Percentiles rank a stretch among this genome's conserved stretches.
Evolutionary conservation across 768 basidiomycete genomes (phyloP).

Genomic region (Psilocybe subaeruginosa): DNA sequence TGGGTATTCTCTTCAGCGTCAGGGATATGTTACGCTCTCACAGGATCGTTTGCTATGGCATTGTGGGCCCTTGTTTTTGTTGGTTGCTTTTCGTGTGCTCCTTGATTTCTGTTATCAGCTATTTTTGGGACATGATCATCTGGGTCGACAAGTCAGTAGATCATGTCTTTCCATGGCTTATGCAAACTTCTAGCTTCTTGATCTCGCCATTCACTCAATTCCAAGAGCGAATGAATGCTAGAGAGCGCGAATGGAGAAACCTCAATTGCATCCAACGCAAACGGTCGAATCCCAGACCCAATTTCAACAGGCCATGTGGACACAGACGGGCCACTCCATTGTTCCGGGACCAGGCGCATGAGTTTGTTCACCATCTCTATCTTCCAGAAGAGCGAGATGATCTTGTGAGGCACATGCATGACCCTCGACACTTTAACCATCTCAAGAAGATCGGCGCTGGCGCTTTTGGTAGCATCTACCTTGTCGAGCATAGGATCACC

Average conservation of each 20-base stretch:
- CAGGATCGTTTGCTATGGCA: background rate
- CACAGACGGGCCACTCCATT: constrained; percentile 3
- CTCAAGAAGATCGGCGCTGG: constrained; percentile 18
- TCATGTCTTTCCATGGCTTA: background rate
- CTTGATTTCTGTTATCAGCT: background rate
- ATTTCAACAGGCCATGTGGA: background rate
- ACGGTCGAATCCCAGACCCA: background rate
- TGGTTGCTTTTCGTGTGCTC: background rate
- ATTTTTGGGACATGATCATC: background rate
- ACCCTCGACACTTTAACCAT: constrained; percentile 14
- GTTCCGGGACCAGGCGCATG: background rate
- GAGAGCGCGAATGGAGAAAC: background rate
- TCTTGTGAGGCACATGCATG: constrained; percentile 14
- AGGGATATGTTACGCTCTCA: background rate
- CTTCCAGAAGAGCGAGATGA: constrained; percentile 17
- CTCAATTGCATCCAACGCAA: background rate
- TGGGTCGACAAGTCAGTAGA: background rate
- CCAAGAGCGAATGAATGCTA: background rate
- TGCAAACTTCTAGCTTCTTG: background rate
- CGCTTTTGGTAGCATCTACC: constrained; percentile 16
- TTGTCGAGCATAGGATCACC: constrained; percentile 18
- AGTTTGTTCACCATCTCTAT: constrained; percentile 1
- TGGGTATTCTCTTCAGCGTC: background rate
- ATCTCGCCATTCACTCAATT: background rate
- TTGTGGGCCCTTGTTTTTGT: background rate